phyloP scores from a whole-genome alignment of 106 monocot species.

The Chionographis japonica region DNA sequence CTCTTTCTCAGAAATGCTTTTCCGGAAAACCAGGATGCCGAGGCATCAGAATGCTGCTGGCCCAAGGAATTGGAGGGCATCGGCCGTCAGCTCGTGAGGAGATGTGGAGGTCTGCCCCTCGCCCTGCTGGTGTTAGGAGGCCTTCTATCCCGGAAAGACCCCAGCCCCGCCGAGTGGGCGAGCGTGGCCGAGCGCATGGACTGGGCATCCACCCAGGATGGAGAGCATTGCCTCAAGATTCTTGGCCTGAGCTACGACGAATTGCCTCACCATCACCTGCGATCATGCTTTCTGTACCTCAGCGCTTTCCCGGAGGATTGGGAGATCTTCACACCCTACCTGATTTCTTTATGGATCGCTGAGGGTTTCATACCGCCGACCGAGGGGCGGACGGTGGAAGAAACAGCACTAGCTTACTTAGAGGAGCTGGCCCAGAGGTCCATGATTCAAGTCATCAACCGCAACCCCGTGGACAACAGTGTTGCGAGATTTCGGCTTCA shows the following conservation, averaged over 20 bases:
- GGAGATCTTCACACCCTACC: constrained; percentile 23
- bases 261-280: constrained; percentile 30
- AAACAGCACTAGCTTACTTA: constrained; percentile 22
- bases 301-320: constrained; percentile 30
- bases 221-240: constrained; percentile 28
- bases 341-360: constrained; percentile 44
- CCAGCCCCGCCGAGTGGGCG: constrained; percentile 9
- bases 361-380: constrained; percentile 29
- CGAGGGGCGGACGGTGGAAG: constrained; percentile 25
- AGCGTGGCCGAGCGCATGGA: constrained; percentile 15
- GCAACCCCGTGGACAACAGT: neutral
- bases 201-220: constrained; percentile 25
- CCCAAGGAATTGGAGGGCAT: constrained; percentile 18
- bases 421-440: constrained; percentile 44
- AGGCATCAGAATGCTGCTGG: neutral
- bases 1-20: constrained; percentile 36
- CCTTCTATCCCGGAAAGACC: constrained; percentile 17
- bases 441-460: constrained; percentile 43
- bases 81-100: constrained; percentile 19
- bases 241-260: constrained; percentile 44
- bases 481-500: constrained; percentile 4
- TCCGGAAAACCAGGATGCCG: neutral
- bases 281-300: constrained; percentile 48
- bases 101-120: constrained; percentile 54
- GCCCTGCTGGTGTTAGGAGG: constrained; percentile 39